phyloP scores from a whole-genome alignment of 352 stramenopile species.

The Blastocystis sp. region DNA sequence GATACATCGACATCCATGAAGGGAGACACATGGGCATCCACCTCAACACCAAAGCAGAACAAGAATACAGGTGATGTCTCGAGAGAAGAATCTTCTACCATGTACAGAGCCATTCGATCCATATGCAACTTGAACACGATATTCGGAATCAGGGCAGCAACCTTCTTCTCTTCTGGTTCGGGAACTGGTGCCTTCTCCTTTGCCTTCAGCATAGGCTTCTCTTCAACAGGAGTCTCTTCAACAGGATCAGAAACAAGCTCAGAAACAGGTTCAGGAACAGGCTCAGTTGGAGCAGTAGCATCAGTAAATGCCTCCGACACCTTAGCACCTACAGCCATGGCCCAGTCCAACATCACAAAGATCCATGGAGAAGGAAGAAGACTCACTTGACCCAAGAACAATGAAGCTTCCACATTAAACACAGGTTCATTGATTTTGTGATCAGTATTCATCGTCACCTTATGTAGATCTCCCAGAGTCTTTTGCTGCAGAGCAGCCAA shows the following conservation, averaged over 20 bases:
- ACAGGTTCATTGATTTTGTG: slow-evolving; percentile 44
- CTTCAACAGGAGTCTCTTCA: not conserved
- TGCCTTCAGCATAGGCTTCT: not conserved
- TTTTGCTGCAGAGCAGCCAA: slow-evolving; percentile 38
- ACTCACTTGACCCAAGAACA: slow-evolving; percentile 29
- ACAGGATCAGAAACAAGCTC: not conserved
- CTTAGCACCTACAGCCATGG: not conserved
- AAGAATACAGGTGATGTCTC: slow-evolving; percentile 33
- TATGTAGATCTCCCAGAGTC: slow-evolving; percentile 6
- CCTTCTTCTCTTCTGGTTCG: not conserved
- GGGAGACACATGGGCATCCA: slow-evolving; percentile 31
- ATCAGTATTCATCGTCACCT: not conserved
- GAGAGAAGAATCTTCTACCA: not conserved
- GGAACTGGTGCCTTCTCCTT: not conserved
- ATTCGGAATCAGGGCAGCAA: slow-evolving; percentile 34
- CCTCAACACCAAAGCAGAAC: slow-evolving; percentile 49
- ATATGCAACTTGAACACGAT: slow-evolving; percentile 37
- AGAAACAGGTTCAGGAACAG: not conserved
- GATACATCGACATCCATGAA: slow-evolving; percentile 26
- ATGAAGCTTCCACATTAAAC: not conserved
- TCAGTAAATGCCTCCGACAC: slow-evolving; percentile 22
- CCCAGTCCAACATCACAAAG: slow-evolving; percentile 56
- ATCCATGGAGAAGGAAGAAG: slow-evolving; percentile 64
- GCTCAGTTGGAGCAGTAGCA: not conserved
- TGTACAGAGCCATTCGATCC: slow-evolving; percentile 55